These are phyloP conservation scores for Sugiyamaella smithiae DNA, from an alignment of 805 yeast genomes.

Conservation along the genomic window DNA sequence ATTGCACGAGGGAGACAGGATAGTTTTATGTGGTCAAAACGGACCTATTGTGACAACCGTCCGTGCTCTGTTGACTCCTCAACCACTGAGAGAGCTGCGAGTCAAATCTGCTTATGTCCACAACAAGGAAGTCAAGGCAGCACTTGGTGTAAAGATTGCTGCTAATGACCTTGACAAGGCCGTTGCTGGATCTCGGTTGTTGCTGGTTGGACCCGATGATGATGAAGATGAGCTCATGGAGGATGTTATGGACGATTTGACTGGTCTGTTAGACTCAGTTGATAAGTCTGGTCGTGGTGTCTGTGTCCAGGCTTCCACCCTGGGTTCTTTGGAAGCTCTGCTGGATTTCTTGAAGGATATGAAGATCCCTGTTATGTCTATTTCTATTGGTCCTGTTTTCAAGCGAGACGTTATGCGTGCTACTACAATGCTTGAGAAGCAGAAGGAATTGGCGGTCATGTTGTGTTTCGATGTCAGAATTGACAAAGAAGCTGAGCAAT, in stretches of 20 bases:
- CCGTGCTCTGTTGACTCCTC: conserved; percentile 95
- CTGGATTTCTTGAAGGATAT: conserved; percentile 94
- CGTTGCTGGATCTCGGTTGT: conserved; percentile 95
- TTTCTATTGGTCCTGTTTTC: conserved; percentile 96
- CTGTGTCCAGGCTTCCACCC: conserved; percentile 95
- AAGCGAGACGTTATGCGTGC: conserved; percentile 99
- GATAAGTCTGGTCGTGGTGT: conserved; percentile 97
- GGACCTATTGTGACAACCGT: conserved; percentile 97
- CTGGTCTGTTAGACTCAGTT: conserved; percentile 90
- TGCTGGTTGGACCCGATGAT: conserved; percentile 94
- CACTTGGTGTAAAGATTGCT: conserved; percentile 97
- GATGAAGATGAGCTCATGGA: conserved; percentile 98
- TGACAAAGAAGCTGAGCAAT: conserved; percentile 98
- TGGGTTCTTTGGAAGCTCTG: conserved; percentile 96
- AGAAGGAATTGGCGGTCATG: conserved; percentile 96
- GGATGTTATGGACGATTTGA: conserved; percentile 97
- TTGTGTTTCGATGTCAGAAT: conserved; percentile 95
- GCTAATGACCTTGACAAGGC: conserved; percentile 98
- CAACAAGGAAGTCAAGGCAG: conserved; percentile 97
- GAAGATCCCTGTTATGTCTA: conserved; percentile 99
- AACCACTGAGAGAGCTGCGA: conserved; percentile 93
- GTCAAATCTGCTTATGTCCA: conserved; percentile 95
- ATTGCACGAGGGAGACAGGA: conserved; percentile 89
- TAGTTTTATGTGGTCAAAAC: conserved; percentile 94
- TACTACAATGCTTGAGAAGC: conserved; percentile 92